phyloP scores from a whole-genome alignment of 495 filamentous ascomycete species.

The Penicillium alfredii region DNA sequence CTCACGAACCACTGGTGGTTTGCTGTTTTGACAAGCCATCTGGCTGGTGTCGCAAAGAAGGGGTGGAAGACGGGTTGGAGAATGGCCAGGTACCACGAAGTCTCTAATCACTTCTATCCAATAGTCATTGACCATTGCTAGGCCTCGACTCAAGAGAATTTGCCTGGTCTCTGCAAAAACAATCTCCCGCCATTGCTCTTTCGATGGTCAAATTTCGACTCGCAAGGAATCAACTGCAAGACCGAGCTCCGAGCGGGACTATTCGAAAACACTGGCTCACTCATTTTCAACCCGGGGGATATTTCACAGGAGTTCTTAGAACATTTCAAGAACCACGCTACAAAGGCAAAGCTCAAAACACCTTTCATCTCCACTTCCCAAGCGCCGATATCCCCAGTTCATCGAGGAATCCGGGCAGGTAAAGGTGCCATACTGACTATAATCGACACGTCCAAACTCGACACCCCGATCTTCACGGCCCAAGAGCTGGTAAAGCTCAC shows the following conservation, averaged over 20 bases:
- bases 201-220: conserved; percentile 31
- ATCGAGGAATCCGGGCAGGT: conserved; percentile 23
- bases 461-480: conserved; percentile 21
- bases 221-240: conserved; percentile 28
- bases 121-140: too few relatives aligned
- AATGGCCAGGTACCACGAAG: too few relatives aligned
- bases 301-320: conserved; percentile 15
- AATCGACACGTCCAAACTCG: conserved; percentile 26
- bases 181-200: conserved; percentile 27
- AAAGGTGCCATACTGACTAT: conserved; percentile 25
- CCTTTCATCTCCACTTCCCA: conserved; percentile 33
- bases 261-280: conserved; percentile 11
- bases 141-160: too few relatives aligned
- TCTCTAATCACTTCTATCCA: too few relatives aligned
- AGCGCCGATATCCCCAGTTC: conserved; percentile 26
- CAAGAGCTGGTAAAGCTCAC: conserved; percentile 14
- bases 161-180: too few relatives aligned
- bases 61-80: too few relatives aligned
- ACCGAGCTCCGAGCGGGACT: conserved; percentile 17
- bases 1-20: too few relatives aligned
- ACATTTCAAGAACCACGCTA: conserved; percentile 21
- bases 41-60: too few relatives aligned
- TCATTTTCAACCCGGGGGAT: conserved; percentile 11
- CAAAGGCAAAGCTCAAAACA: conserved; percentile 5
- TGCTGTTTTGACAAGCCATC: too few relatives aligned